phyloP scores from a whole-genome alignment of 352 stramenopile genomes.

The Phytopythium aichiense region DNA sequence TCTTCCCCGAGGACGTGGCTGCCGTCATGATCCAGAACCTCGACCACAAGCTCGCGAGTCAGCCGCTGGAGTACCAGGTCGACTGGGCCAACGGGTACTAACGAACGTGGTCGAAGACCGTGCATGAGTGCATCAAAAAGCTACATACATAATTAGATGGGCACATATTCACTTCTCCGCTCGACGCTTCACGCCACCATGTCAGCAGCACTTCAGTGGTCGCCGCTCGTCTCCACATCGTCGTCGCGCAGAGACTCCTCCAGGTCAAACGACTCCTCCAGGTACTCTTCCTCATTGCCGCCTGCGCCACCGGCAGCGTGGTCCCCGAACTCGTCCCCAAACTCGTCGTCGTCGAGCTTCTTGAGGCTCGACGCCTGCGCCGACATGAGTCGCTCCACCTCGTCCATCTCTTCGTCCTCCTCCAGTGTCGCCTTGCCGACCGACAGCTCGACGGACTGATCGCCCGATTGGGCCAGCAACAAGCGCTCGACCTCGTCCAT shows the following conservation, averaged over 20 bases:
- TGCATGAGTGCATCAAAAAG: background rate
- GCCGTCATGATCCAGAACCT: conserved; percentile 71
- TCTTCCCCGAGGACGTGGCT: conserved; percentile 70
- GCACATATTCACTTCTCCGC: background rate
- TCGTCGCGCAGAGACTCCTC: conserved; percentile 71
- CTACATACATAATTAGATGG: conserved; percentile 2
- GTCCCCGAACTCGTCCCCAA: conserved; percentile 12
- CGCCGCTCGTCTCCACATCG: conserved; percentile 10
- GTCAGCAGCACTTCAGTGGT: background rate
- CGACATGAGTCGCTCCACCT: conserved; percentile 25
- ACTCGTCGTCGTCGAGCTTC: conserved; percentile 13
- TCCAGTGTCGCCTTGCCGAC: conserved; percentile 8
- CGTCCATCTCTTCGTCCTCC: conserved; percentile 20
- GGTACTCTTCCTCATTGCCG: conserved; percentile 42
- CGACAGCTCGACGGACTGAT: conserved; percentile 20
- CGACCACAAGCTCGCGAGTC: conserved; percentile 28
- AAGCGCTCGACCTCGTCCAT: conserved; percentile 14
- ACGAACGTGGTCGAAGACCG: background rate
- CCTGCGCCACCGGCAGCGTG: conserved; percentile 10
- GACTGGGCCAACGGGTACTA: conserved; percentile 43
- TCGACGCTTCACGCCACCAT: background rate
- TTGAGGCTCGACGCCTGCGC: conserved; percentile 24
- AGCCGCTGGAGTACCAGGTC: conserved; percentile 41
- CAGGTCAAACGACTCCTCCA: conserved; percentile 73
- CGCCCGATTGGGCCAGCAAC: conserved; percentile 8